phyloP scores from a whole-genome alignment of 2,329 filamentous ascomycete genomes.

The Cladobotryum protrusum region DNA sequence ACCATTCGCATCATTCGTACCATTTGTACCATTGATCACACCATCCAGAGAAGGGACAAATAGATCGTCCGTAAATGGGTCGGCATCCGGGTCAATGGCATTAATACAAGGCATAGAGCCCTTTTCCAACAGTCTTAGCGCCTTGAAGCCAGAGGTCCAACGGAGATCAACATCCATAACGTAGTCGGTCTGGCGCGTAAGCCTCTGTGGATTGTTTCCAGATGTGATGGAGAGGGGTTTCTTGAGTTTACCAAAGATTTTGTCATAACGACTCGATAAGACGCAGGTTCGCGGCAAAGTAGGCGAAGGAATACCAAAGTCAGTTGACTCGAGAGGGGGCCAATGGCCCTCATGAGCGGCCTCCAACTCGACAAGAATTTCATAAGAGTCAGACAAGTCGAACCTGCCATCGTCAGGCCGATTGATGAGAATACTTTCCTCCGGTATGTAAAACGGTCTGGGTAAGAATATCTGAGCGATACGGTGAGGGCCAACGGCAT shows the following conservation, averaged over 20 bases:
- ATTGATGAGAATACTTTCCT: constrained; percentile 45
- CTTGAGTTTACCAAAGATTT: constrained; percentile 37
- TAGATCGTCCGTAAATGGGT: constrained; percentile 18
- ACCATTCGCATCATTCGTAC: constrained; percentile 15
- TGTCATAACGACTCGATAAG: constrained; percentile 35
- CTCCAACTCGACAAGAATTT: constrained; percentile 46
- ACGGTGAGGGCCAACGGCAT: constrained; percentile 38
- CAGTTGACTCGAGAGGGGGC: constrained; percentile 43
- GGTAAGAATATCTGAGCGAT: constrained; percentile 44
- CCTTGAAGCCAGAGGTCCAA: constrained; percentile 38
- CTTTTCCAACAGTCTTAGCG: constrained; percentile 30
- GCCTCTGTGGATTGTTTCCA: constrained; percentile 19
- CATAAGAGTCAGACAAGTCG: constrained; percentile 44
- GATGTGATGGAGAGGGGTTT: constrained; percentile 27
- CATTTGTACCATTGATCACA: constrained; percentile 13
- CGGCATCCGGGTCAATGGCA: constrained; percentile 30
- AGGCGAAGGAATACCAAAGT: constrained; percentile 23
- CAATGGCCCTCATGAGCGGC: constrained; percentile 43
- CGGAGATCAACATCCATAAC: constrained; percentile 43
- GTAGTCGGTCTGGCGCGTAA: constrained; percentile 34
- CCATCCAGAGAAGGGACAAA: constrained; percentile 18
- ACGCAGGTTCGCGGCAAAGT: constrained; percentile 28
- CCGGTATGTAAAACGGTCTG: constrained; percentile 45
- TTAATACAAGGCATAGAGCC: constrained; percentile 40
- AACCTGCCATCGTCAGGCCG: constrained; percentile 41